Evolutionary conservation across 352 stramenopile species (phyloP).

Genomic region (Phytophthora parvispora): DNA sequence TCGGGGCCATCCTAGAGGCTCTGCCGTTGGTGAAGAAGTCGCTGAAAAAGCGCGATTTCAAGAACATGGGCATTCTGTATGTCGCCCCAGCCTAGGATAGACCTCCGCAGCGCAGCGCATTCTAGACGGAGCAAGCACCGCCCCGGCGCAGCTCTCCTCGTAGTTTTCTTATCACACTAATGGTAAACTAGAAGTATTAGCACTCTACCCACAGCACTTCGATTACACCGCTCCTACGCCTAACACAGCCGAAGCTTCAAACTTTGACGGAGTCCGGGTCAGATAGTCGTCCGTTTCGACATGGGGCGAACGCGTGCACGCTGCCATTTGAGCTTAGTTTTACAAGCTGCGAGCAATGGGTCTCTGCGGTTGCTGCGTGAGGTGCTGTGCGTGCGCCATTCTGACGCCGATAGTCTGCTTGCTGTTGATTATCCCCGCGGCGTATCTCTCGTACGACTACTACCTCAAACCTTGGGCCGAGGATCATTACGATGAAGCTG

Average conservation of each 20-base stretch:
- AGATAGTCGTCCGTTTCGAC: no score
- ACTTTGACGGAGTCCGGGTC: no score
- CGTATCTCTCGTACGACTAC: slow-evolving; percentile 54
- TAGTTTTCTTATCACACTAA: slow-evolving; percentile 33
- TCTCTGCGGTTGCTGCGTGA: slow-evolving; percentile 11
- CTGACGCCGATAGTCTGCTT: slow-evolving; percentile 43
- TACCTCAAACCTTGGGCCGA: slow-evolving; percentile 59
- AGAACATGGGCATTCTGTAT: slow-evolving; percentile 83
- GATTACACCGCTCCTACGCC: no score
- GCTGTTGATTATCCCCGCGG: slow-evolving; percentile 41
- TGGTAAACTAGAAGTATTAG: slow-evolving; percentile 50
- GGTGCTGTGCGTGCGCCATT: slow-evolving; percentile 34
- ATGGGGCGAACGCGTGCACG: no score
- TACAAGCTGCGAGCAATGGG: slow-evolving; percentile 4
- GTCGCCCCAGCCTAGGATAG: slow-evolving; percentile 12
- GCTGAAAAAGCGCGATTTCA: slow-evolving; percentile 89
- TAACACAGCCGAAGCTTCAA: no score
- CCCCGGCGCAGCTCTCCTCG: slow-evolving; percentile 9
- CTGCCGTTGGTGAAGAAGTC: slow-evolving; percentile 83
- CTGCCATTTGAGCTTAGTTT: neutral
- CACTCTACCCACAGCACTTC: slow-evolving; percentile 11
- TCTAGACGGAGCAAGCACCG: slow-evolving; percentile 22
- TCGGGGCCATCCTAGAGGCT: slow-evolving; percentile 80
- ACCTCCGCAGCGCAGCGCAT: slow-evolving; percentile 8
- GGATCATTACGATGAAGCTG: slow-evolving; percentile 43